Evolutionary conservation across 768 basidiomycete species (phyloP).

Genomic region (Brasilioporus rufonigricans): DNA sequence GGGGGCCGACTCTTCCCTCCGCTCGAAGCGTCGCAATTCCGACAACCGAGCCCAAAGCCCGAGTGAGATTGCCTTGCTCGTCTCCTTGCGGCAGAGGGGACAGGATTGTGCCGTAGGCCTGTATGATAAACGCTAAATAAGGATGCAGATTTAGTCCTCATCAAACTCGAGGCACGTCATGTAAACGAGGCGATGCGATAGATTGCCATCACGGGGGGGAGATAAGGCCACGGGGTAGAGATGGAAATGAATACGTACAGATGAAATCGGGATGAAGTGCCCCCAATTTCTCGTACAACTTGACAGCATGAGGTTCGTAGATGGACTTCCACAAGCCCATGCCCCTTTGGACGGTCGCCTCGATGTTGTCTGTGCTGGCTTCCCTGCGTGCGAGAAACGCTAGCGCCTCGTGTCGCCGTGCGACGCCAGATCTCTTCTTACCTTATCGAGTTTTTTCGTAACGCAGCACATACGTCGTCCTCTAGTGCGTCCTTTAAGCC

Average conservation of each 20-base stretch:
- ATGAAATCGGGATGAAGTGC: constrained; percentile 94
- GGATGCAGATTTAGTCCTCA: constrained; percentile 25
- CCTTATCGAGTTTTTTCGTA: constrained; percentile 69
- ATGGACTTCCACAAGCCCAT: constrained; percentile 79
- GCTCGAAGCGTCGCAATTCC: constrained; percentile 84
- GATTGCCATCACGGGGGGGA: constrained; percentile 27
- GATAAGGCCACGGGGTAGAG: constrained; percentile 37
- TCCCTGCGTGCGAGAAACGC: constrained; percentile 42
- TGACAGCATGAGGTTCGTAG: constrained; percentile 86
- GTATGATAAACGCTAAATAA: constrained; percentile 77
- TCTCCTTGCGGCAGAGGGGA: constrained; percentile 69
- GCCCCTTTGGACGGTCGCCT: constrained; percentile 67
- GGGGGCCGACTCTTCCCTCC: constrained; percentile 81
- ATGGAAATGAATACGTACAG: constrained; percentile 52
- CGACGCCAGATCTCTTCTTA: constrained; percentile 33
- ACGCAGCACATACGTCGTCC: constrained; percentile 71
- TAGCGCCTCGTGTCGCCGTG: constrained; percentile 22
- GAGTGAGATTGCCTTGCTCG: constrained; percentile 82
- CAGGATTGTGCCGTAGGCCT: constrained; percentile 77
- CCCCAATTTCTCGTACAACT: constrained; percentile 83
- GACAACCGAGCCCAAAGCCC: constrained; percentile 79
- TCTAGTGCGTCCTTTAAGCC: constrained; percentile 76
- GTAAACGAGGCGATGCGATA: constrained; percentile 29
- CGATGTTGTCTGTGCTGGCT: constrained; percentile 60
- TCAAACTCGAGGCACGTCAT: constrained; percentile 33